Conservation (phyloP, 805 yeast species). For the Ogataea polymorpha region DNA sequence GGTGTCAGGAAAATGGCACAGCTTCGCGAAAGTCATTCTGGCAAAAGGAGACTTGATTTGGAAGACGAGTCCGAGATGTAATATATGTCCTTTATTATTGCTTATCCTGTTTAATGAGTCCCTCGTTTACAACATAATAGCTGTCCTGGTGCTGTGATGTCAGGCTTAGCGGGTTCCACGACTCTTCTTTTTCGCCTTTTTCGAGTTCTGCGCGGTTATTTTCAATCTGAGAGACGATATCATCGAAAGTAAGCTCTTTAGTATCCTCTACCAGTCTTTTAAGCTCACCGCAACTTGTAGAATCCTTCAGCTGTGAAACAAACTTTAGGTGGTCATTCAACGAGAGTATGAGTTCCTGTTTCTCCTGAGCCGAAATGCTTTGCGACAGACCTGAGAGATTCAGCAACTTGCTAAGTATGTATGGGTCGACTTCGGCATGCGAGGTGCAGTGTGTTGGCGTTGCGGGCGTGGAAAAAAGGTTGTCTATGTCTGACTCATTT, state of each 20-base stretch:
- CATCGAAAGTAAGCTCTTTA: slow-evolving; percentile 29
- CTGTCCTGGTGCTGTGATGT: slow-evolving; percentile 35
- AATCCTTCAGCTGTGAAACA: slow-evolving; percentile 40
- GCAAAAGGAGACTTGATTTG: slow-evolving; percentile 67
- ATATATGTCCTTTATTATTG: slow-evolving; percentile 12
- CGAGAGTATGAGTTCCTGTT: slow-evolving; percentile 31
- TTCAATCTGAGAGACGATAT: slow-evolving; percentile 28
- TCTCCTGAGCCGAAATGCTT: slow-evolving; percentile 26
- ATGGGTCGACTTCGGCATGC: slow-evolving; percentile 11
- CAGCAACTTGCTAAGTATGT: slow-evolving; percentile 34
- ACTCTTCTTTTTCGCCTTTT: slow-evolving; percentile 41
- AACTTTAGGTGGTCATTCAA: slow-evolving; percentile 50
- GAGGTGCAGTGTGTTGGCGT: not conserved
- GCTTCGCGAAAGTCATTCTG: slow-evolving; percentile 55
- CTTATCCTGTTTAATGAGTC: slow-evolving; percentile 38
- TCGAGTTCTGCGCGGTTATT: slow-evolving; percentile 18
- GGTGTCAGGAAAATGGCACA: slow-evolving; percentile 74
- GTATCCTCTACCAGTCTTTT: slow-evolving; percentile 28
- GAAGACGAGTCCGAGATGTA: slow-evolving; percentile 48
- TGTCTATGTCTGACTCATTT: slow-evolving; percentile 11
- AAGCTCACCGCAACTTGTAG: slow-evolving; percentile 21
- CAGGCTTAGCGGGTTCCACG: slow-evolving; percentile 42
- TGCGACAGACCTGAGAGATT: slow-evolving; percentile 48
- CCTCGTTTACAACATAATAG: slow-evolving; percentile 45
- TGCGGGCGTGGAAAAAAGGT: slow-evolving; percentile 10